A percentile compares a stretch with the other conserved stretches of the same genome.
Evolutionary conservation across 805 yeast species (phyloP).

Genomic region (Ogataea pilisensis): DNA sequence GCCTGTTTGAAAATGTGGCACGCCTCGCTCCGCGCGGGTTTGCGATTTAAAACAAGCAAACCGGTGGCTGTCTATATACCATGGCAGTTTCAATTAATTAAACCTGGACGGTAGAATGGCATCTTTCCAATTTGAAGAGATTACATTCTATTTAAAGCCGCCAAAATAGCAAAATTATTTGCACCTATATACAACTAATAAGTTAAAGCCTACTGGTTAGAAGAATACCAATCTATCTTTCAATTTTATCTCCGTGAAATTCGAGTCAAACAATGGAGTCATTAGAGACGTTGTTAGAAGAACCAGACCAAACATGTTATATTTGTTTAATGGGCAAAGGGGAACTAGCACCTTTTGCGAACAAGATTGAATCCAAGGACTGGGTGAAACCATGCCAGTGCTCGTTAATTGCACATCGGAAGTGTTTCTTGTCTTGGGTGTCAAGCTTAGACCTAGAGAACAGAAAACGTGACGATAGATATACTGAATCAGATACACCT

Average conservation of each 20-base stretch:
- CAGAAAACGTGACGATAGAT: conserved; percentile 8
- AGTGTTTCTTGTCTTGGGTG: conserved; percentile 41
- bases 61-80: no score
- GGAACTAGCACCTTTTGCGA: conserved; percentile 31
- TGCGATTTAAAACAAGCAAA: no score
- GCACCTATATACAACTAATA: no score
- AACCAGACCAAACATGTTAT: conserved; percentile 19
- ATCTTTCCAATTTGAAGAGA: no score
- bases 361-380: conserved; percentile 27
- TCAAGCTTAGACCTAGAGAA: conserved; percentile 26
- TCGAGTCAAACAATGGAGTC: conserved; percentile 17
- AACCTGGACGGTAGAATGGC: no score
- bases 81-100: no score
- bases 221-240: no score
- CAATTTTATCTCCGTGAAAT: not conserved
- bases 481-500: not conserved
- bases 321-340: conserved; percentile 29
- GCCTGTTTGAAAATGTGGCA: no score
- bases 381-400: conserved; percentile 46
- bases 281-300: conserved; percentile 8
- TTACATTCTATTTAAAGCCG: no score
- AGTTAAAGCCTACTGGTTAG: no score
- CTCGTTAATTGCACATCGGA: conserved; percentile 41
- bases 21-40: no score
- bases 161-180: no score